Percentiles rank a stretch among this genome's conserved stretches.
These are phyloP conservation scores for Podaxis carcinomalis DNA, from an alignment of 768 basidiomycete genomes.

Conservation along the genomic window DNA sequence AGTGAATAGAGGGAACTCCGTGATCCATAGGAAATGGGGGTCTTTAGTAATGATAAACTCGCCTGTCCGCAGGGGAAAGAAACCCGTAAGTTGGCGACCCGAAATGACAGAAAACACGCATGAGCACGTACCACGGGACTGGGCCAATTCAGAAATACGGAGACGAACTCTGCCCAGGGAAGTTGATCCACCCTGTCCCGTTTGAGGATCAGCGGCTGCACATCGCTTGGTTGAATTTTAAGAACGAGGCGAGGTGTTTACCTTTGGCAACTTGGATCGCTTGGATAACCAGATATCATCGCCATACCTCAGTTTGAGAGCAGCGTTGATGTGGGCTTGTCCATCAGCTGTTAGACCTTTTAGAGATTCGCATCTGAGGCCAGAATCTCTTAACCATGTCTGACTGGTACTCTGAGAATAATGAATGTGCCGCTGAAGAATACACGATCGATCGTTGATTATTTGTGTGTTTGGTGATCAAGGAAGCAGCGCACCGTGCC, in stretches of 20 bases:
- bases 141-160: constrained; percentile 62
- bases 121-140: constrained; percentile 48
- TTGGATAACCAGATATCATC: constrained; percentile 57
- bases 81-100: constrained; percentile 5
- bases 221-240: constrained; percentile 15
- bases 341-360: constrained; percentile 32
- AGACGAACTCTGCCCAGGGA: constrained; percentile 69
- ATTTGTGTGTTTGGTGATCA: neutral
- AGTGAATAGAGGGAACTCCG: constrained; percentile 92
- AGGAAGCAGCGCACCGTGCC: constrained; percentile 5
- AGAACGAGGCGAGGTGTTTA: constrained; percentile 22
- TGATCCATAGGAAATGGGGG: constrained; percentile 93
- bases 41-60: constrained; percentile 47
- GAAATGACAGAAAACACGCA: constrained; percentile 8
- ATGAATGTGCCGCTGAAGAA: constrained; percentile 9
- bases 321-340: constrained; percentile 13
- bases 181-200: constrained; percentile 77
- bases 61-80: constrained; percentile 32
- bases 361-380: constrained; percentile 17
- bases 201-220: constrained; percentile 12
- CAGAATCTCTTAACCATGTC: constrained; percentile 12
- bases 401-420: constrained; percentile 3
- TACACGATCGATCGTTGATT: constrained; percentile 1
- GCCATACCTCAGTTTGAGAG: constrained; percentile 40
- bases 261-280: constrained; percentile 49